Conservation (phyloP, 1,284 basidiomycete genomes). For the Rugiboletus extremiorientalis region DNA sequence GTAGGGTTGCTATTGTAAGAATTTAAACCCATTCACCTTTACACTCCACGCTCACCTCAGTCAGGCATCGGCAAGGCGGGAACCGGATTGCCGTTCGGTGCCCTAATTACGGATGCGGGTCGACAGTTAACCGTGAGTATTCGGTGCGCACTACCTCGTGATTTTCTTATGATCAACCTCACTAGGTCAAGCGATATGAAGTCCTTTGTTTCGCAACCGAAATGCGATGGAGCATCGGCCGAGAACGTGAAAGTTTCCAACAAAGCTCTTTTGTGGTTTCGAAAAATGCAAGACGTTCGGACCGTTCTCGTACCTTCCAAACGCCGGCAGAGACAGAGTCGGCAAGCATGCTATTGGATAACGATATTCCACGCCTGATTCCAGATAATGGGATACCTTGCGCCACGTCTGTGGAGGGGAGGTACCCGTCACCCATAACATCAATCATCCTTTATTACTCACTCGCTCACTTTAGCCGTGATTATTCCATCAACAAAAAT, state of each 20-base stretch:
- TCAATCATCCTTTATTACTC: background rate
- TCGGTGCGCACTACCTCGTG: background rate
- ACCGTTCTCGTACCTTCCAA: background rate
- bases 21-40: background rate
- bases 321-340: too few species aligned
- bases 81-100: slow-evolving; percentile 27
- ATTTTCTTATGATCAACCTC: background rate
- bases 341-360: slow-evolving; percentile 9
- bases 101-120: slow-evolving; percentile 21
- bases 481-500: background rate
- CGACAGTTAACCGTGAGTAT: slow-evolving; percentile 27
- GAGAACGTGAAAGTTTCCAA: slow-evolving; percentile 5
- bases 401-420: slow-evolving; percentile 1
- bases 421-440: slow-evolving; percentile 4
- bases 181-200: slow-evolving; percentile 30
- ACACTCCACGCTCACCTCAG: background rate
- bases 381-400: background rate
- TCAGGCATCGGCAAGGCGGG: slow-evolving; percentile 31
- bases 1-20: slow-evolving; percentile 31
- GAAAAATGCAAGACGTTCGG: background rate
- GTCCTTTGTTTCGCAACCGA: slow-evolving; percentile 29
- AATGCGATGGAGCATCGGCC: slow-evolving; percentile 27
- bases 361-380: slow-evolving; percentile 24
- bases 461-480: slow-evolving; percentile 7
- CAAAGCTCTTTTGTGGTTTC: slow-evolving; percentile 25